Percentiles rank a stretch among this genome's conserved stretches.
Conservation (phyloP, 75 land plant genomes). For the Selaginella moellendorffii region DNA sequence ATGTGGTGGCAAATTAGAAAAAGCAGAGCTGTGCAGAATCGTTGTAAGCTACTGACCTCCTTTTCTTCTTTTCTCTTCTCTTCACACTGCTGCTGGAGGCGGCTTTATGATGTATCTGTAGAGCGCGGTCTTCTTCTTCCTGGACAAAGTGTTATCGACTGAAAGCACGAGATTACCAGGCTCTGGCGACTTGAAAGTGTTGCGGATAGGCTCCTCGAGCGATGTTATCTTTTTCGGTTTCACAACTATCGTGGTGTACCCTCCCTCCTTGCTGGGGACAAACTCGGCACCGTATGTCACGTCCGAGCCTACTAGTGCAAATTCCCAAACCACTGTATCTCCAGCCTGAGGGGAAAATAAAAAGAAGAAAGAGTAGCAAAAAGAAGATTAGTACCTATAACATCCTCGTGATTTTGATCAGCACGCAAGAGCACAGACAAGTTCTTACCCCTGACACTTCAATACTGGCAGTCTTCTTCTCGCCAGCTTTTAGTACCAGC, state of each 20-base stretch:
- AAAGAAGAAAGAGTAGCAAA: too few species aligned
- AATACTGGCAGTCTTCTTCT: slow-evolving; percentile 64
- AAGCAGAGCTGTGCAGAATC: too few species aligned
- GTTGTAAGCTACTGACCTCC: too few species aligned
- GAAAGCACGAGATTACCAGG: slow-evolving; percentile 33
- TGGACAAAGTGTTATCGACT: slow-evolving; percentile 19
- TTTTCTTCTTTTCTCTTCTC: too few species aligned
- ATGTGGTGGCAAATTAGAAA: too few species aligned
- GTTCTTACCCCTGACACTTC: slow-evolving; percentile 52
- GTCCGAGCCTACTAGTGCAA: slow-evolving; percentile 39
- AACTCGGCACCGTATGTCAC: slow-evolving; percentile 45
- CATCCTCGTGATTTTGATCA: neutral
- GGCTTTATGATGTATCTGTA: slow-evolving; percentile 25
- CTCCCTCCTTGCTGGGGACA: slow-evolving; percentile 32
- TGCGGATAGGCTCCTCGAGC: slow-evolving; percentile 28
- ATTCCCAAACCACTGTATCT: slow-evolving; percentile 35
- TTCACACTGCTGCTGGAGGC: too few species aligned
- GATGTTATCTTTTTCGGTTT: slow-evolving; percentile 26
- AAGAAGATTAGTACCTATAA: too few species aligned
- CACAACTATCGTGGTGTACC: slow-evolving; percentile 32
- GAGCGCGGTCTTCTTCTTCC: slow-evolving; percentile 21
- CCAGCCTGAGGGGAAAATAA: slow-evolving; percentile 20
- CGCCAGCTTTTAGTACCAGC: slow-evolving; percentile 61
- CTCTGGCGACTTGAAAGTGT: slow-evolving; percentile 33
- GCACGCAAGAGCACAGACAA: neutral